Evolutionary conservation across 331 rosid species (phyloP), one percentile per base, ranked within the genome.

Genomic region (Malus hybrid): DNA sequence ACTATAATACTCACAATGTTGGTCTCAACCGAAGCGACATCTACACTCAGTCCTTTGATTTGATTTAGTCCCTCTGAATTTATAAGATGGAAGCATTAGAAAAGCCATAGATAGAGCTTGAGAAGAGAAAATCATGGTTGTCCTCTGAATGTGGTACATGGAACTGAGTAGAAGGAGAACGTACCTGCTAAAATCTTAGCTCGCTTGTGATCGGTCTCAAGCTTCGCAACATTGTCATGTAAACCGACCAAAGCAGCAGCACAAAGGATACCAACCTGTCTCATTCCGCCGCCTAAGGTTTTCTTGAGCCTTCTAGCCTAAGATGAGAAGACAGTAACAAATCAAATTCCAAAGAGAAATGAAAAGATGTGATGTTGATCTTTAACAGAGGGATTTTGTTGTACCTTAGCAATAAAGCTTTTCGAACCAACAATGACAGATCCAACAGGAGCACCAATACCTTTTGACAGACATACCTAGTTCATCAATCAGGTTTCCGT

Each of bases 371-470:
- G 39, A 56, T 60, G 20, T 32, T 76, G 10, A 16, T 68, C 67
- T 28, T 46, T 33, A 14, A 61, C 11, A 8, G 20, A 65, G n/a
- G 76, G 28, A n/a, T 55, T 59, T 72, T 48, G 67, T 24, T 48
- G 36, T 88, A 91, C 98, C 97, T 93, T 88, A 56, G 87, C 13
- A 65, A 93, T 93, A 70, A 93, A 93, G 79, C 77, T 85, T 72
- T 77, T 71, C 22, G 97, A 90, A 70, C 98, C 97, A 72, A 93
- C 96, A n/a, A 93, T 88, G 48, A 91, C 85, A 50, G 97, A 84
- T 66, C 97, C 98, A 81, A 90, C 96, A 11, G 98, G 98, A 86
- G 98, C 98, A 67, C 97, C 97, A n/a, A 93, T 80, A 66, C 98
- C 96, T 84, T 93, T 91, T 7, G 98, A 93, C 34, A 91, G 85